phyloP scores from a whole-genome alignment of 805 yeast species.

The Lachancea thermotolerans region DNA sequence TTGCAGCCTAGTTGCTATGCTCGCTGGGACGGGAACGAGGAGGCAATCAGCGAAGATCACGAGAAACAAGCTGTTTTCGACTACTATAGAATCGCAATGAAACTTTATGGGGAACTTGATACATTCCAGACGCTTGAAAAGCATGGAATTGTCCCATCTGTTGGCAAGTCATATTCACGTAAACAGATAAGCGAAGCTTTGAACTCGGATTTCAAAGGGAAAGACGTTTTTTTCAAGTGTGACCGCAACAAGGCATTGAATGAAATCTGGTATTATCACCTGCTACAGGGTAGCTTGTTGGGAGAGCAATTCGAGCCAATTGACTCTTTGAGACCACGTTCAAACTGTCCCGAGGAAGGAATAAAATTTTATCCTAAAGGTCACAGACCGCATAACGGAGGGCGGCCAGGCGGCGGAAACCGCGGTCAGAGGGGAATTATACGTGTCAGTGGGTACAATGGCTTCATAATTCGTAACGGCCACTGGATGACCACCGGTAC shows the following conservation, averaged over 20 bases:
- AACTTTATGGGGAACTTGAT: constrained; percentile 51
- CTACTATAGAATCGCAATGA: constrained; percentile 56
- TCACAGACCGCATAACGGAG: constrained; percentile 18
- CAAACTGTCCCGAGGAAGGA: constrained; percentile 64
- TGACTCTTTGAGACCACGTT: constrained; percentile 42
- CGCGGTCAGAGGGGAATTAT: constrained; percentile 25
- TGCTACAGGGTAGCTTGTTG: constrained; percentile 63
- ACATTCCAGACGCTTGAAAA: constrained; percentile 59
- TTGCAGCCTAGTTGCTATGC: constrained; percentile 66
- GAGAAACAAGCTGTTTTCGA: constrained; percentile 49
- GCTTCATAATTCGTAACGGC: constrained; percentile 72
- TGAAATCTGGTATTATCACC: constrained; percentile 71
- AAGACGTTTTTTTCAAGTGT: constrained; percentile 56
- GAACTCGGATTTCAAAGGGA: constrained; percentile 40
- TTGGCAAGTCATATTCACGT: constrained; percentile 48
- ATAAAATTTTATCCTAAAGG: constrained; percentile 72
- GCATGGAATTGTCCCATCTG: constrained; percentile 67
- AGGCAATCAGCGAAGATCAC: constrained; percentile 6
- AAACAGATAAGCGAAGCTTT: constrained; percentile 49
- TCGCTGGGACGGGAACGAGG: constrained; percentile 21
- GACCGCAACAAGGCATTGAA: constrained; percentile 40
- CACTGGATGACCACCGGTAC: constrained; percentile 75
- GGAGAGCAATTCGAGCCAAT: constrained; percentile 59
- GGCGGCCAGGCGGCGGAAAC: constrained; percentile 14
- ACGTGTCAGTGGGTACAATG: constrained; percentile 35